Conservation (phyloP, 2,329 filamentous ascomycete species). For the Pyrenophora teres region DNA sequence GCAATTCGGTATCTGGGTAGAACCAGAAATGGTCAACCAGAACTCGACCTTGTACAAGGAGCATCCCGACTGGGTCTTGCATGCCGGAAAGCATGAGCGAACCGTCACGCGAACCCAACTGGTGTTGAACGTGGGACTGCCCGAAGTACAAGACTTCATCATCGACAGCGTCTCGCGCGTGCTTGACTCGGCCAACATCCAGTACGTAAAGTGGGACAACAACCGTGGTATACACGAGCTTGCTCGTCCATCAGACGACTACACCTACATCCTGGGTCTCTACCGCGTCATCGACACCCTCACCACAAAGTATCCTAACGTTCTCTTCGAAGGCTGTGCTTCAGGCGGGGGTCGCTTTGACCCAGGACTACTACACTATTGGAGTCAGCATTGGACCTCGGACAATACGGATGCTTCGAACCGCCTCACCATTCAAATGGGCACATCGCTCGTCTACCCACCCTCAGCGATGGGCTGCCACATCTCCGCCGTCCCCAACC, state of each 20-base stretch:
- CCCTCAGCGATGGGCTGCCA: conserved; percentile 69
- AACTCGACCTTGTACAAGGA: conserved; percentile 64
- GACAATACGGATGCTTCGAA: conserved; percentile 68
- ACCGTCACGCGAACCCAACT: conserved; percentile 63
- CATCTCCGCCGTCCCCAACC: conserved; percentile 65
- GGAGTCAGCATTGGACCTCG: conserved; percentile 68
- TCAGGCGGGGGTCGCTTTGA: conserved; percentile 69
- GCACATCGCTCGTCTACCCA: conserved; percentile 67
- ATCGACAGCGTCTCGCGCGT: conserved; percentile 61
- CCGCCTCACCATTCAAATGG: conserved; percentile 66
- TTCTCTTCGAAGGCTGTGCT: conserved; percentile 70
- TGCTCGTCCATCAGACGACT: conserved; percentile 58
- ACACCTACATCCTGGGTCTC: conserved; percentile 66
- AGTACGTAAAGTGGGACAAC: conserved; percentile 71
- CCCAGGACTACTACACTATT: conserved; percentile 66
- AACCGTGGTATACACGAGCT: conserved; percentile 68
- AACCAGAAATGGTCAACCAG: conserved; percentile 70
- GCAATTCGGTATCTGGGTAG: conserved; percentile 69
- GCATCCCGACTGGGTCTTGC: conserved; percentile 68
- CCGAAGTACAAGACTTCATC: conserved; percentile 67
- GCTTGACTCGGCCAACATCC: conserved; percentile 59
- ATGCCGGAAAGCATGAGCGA: conserved; percentile 61
- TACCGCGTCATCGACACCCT: conserved; percentile 66
- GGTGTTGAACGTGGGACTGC: conserved; percentile 64
- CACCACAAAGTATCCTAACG: conserved; percentile 63